phyloP scores from a whole-genome alignment of 2,329 filamentous ascomycete genomes.

The Sporothrix variecibatus region DNA sequence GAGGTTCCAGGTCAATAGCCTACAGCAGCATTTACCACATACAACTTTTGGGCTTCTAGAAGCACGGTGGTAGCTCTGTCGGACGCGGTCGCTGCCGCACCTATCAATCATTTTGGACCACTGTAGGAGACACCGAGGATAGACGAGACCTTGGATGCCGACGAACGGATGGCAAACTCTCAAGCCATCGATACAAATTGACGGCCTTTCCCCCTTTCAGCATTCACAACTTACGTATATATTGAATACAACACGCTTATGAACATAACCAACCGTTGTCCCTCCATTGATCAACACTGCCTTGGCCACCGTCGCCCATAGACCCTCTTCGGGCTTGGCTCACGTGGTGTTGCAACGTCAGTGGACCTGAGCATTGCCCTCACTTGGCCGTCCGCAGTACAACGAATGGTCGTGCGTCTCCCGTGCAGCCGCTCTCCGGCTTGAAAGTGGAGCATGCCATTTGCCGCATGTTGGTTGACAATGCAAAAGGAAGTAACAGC shows the following conservation, averaged over 20 bases:
- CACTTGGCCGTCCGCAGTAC: neutral
- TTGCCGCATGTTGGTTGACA: neutral
- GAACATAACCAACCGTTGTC: neutral
- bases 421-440: neutral
- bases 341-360: neutral
- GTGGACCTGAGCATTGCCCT: neutral
- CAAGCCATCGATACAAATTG: neutral
- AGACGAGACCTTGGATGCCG: neutral
- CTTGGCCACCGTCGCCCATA: neutral
- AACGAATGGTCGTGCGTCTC: neutral
- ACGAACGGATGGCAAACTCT: neutral
- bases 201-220: neutral
- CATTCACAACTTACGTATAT: neutral
- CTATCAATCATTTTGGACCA: neutral
- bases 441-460: neutral
- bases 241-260: neutral
- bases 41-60: neutral
- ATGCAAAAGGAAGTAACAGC: neutral
- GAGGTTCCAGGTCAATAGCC: rapidly evolving
- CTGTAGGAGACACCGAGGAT: neutral
- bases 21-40: neutral
- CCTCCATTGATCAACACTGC: neutral
- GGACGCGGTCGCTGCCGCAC: too few relatives aligned
- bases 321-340: neutral
- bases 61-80: neutral